Percentiles rank a stretch among this genome's conserved stretches.
Evolutionary conservation across 257 asterid species (phyloP).

Genomic region (Gentiana straminea): DNA sequence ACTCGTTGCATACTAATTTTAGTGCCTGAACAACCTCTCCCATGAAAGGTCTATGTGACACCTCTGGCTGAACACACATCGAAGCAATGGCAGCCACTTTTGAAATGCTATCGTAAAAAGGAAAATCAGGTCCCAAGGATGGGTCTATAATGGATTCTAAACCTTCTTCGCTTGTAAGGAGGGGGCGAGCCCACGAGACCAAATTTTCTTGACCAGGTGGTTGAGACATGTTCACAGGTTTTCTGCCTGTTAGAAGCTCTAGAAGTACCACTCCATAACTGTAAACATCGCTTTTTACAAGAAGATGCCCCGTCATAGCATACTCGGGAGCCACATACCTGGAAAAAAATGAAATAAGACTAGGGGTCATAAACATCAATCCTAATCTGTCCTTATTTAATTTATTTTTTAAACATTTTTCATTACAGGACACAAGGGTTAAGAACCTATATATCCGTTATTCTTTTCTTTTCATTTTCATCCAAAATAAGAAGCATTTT

Average conservation of each 20-base stretch:
- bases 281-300: constrained; percentile 88
- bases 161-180: constrained; percentile 51
- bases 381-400: no score
- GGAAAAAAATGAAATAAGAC: no score
- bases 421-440: no score
- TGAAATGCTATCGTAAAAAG: constrained; percentile 44
- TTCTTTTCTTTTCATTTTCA: no score
- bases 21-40: constrained; percentile 96
- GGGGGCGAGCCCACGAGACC: constrained; percentile 89
- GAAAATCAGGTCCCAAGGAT: constrained; percentile 17
- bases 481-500: no score
- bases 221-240: constrained; percentile 80
- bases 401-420: no score
- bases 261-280: constrained; percentile 95
- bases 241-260: constrained; percentile 80
- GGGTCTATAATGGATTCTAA: constrained; percentile 54
- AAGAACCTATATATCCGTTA: no score
- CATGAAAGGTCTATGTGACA: constrained; percentile 94
- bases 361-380: no score
- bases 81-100: constrained; percentile 87
- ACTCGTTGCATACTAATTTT: constrained; percentile 77
- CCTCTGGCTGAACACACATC: constrained; percentile 96
- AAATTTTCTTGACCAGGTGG: constrained; percentile 87
- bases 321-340: constrained; percentile 95
- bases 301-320: constrained; percentile 98